Evolutionary conservation across 2,329 filamentous ascomycete species (phyloP).

Genomic region (Colletotrichum sp.): DNA sequence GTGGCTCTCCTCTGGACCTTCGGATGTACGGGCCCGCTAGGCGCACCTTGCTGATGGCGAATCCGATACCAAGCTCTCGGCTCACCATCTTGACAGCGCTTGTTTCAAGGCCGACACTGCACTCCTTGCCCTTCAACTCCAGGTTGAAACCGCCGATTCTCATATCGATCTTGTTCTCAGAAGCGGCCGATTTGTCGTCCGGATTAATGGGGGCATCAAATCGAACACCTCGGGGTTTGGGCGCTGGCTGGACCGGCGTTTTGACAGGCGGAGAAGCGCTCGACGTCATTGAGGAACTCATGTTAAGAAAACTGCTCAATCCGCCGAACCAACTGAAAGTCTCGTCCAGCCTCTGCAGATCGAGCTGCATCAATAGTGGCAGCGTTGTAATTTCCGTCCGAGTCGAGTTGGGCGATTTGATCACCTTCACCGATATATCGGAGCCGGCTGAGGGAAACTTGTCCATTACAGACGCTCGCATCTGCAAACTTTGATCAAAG

Average conservation of each 20-base stretch:
- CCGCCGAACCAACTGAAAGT: constrained; percentile 90
- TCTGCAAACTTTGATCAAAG: constrained; percentile 62
- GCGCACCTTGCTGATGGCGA: constrained; percentile 78
- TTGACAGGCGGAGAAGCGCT: constrained; percentile 60
- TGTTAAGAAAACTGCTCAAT: constrained; percentile 86
- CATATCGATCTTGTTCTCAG: constrained; percentile 73
- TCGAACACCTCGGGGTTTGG: constrained; percentile 60
- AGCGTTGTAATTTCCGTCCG: constrained; percentile 74
- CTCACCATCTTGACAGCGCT: constrained; percentile 83
- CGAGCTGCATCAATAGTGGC: constrained; percentile 76
- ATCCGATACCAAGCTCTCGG: constrained; percentile 72
- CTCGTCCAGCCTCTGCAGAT: constrained; percentile 83
- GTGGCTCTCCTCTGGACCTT: constrained; percentile 57
- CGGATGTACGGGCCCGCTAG: constrained; percentile 72
- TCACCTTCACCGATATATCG: constrained; percentile 61
- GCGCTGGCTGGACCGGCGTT: constrained; percentile 38
- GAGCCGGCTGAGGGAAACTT: constrained; percentile 61
- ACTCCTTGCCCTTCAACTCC: constrained; percentile 78
- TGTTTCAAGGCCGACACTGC: constrained; percentile 75
- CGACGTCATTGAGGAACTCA: constrained; percentile 83
- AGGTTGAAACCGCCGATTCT: constrained; percentile 79
- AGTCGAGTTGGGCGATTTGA: constrained; percentile 46
- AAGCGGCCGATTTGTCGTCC: constrained; percentile 48
- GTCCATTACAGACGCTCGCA: constrained; percentile 65
- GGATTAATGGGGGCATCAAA: constrained; percentile 60